phyloP scores from a whole-genome alignment of 2,329 filamentous ascomycete genomes.

The Allantophomopsis cytisporea region DNA sequence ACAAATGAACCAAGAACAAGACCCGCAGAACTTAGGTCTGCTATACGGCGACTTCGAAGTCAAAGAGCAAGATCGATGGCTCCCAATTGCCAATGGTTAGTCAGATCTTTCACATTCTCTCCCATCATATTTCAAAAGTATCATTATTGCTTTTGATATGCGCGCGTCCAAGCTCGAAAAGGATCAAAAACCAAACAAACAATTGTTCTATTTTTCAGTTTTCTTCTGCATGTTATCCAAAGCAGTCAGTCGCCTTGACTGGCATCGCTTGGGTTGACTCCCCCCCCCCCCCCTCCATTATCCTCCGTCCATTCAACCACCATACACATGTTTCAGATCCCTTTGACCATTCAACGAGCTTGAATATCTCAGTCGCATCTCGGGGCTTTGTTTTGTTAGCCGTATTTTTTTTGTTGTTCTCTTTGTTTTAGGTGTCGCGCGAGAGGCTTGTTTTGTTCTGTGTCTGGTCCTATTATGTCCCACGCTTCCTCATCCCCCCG shows the following conservation, averaged over 20 bases:
- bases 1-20: constrained; percentile 80
- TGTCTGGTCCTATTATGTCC: constrained; percentile 34
- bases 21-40: constrained; percentile 63
- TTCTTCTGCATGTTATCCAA: constrained; percentile 10
- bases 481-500: constrained; percentile 34
- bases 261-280: constrained; percentile 28
- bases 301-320: constrained; percentile 17
- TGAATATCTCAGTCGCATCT: constrained; percentile 12
- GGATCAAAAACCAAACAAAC: too few species aligned
- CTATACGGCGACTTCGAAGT: constrained; percentile 84
- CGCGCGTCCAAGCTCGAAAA: constrained; percentile 18
- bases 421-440: constrained; percentile 12
- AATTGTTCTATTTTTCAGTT: not conserved
- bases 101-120: constrained; percentile 22
- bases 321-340: constrained; percentile 12
- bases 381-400: not conserved
- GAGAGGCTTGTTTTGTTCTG: too few species aligned
- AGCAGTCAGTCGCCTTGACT: constrained; percentile 20
- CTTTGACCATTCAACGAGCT: constrained; percentile 15
- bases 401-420: constrained; percentile 11
- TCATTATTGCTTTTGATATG: constrained; percentile 27
- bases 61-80: constrained; percentile 98
- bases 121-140: constrained; percentile 12
- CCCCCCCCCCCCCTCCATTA: too few species aligned
- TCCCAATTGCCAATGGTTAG: constrained; percentile 99